Evolutionary conservation across 148 eudicot species (phyloP), one percentile per base, ranked within the genome.

Genomic region (Fagopyrum homotropicum): DNA sequence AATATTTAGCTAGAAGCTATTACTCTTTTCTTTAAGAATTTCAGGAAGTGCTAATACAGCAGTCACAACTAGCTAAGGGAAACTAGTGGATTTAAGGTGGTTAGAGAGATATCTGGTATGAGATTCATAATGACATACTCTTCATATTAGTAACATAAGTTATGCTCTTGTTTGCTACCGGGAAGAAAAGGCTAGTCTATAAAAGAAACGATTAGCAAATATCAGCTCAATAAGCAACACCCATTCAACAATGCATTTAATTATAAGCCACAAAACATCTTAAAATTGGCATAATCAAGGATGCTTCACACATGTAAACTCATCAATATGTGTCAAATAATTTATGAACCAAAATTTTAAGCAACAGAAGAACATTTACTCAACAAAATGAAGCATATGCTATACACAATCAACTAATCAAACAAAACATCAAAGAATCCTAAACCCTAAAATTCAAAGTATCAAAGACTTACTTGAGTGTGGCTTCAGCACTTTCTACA

Each of bases 401-500:
- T 51, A 51, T 51, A 51, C 55, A 51, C 55, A 51, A 15, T 51
- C 55, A 51, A n/a, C 6, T 10, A 63, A 35, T 35, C 69, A 10
- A 60, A 60, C 66, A 5, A 63, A 15, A 3, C 57, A 12, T 52
- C 57, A 59, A 59, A 19, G 11, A 61, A 29, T 6, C 40, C 40
- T 35, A 35, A 35, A 35, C 40, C 40, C 40, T 35, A 8, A 57
- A 30, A 19, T 9, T 6, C 0, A 57, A 17, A 10, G 46, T 17
- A 15, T 8, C 6, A 49, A 26, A 56, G 46, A 78, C 86, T 81
- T 82, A 89, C 93, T 88, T 83, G 64, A 89, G 86, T 52, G 93
- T 79, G 40, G 93, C 93, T 82, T 83, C 81, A 49, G 93, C 93
- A 77, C 87, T 82, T 80, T 89, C 93, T 19, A 79, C 84, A 9